Evolutionary conservation across 805 yeast genomes (phyloP).

Genomic region (Pichia scutulata): DNA sequence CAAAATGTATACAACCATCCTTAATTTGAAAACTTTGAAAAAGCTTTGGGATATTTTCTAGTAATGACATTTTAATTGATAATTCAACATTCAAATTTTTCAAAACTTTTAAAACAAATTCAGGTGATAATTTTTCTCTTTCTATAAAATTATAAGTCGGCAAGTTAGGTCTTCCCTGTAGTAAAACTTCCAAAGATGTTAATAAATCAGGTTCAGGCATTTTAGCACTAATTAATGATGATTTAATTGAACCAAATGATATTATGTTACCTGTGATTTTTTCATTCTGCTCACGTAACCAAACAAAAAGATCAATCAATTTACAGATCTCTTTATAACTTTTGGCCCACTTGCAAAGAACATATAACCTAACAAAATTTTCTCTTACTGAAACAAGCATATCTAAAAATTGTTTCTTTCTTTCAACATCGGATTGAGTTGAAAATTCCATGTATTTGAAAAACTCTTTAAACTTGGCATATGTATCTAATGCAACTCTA

Average conservation of each 20-base stretch:
- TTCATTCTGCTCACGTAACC: conserved; percentile 75
- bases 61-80: conserved; percentile 66
- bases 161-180: conserved; percentile 67
- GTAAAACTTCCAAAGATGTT: conserved; percentile 80
- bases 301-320: conserved; percentile 79
- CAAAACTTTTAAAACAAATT: conserved; percentile 52
- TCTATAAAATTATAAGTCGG: conserved; percentile 55
- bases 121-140: conserved; percentile 41
- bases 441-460: conserved; percentile 51
- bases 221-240: conserved; percentile 78
- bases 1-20: conserved; percentile 70
- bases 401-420: conserved; percentile 63
- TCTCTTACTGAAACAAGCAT: conserved; percentile 67
- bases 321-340: conserved; percentile 62
- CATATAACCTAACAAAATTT: conserved; percentile 78
- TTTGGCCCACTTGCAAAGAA: conserved; percentile 82
- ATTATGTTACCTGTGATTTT: conserved; percentile 56
- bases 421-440: conserved; percentile 46
- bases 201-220: conserved; percentile 85
- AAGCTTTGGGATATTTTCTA: conserved; percentile 53
- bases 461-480: conserved; percentile 50
- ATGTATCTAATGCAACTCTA: conserved; percentile 53
- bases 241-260: conserved; percentile 60
- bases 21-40: conserved; percentile 57
- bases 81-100: conserved; percentile 64